Evolutionary conservation across 768 basidiomycete species (phyloP).

Genomic region (Tulasnella sp.): DNA sequence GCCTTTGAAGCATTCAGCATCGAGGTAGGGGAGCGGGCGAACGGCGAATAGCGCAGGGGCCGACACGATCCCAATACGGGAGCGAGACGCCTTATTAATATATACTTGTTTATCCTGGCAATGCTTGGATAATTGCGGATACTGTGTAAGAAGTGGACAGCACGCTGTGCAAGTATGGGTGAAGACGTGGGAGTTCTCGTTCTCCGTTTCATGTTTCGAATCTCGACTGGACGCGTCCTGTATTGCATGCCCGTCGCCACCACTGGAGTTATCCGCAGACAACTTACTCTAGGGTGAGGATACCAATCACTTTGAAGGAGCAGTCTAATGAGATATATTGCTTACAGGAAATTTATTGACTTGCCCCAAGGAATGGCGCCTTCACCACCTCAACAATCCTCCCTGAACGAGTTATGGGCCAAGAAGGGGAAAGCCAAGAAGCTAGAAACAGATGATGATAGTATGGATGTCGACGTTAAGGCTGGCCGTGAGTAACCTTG

Average conservation of each 20-base stretch:
- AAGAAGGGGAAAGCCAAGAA: constrained; percentile 31
- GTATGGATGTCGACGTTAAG: constrained; percentile 19
- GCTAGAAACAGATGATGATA: constrained; percentile 20
- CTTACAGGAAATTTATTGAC: constrained; percentile 50
- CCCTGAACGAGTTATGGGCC: constrained; percentile 64
- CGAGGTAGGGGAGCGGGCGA: no score
- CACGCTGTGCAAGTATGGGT: no score
- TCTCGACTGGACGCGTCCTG: neutral
- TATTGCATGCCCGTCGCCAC: neutral
- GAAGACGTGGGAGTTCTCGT: no score
- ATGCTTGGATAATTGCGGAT: no score
- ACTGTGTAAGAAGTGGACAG: no score
- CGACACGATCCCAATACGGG: no score
- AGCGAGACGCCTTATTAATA: no score
- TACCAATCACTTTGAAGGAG: neutral
- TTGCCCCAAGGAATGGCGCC: constrained; percentile 61
- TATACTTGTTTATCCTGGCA: no score
- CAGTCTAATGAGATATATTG: neutral
- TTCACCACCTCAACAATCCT: constrained; percentile 67
- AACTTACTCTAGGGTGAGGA: constrained; percentile 4
- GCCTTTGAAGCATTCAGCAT: no score
- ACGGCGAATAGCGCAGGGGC: no score
- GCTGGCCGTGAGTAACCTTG: neutral
- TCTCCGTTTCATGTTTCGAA: neutral
- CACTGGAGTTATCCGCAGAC: neutral